A percentile compares a stretch with the other conserved stretches of the same genome.
These are phyloP conservation scores for Brassica rapa DNA, from an alignment of 345 rosid genomes.

Conservation along the genomic window DNA sequence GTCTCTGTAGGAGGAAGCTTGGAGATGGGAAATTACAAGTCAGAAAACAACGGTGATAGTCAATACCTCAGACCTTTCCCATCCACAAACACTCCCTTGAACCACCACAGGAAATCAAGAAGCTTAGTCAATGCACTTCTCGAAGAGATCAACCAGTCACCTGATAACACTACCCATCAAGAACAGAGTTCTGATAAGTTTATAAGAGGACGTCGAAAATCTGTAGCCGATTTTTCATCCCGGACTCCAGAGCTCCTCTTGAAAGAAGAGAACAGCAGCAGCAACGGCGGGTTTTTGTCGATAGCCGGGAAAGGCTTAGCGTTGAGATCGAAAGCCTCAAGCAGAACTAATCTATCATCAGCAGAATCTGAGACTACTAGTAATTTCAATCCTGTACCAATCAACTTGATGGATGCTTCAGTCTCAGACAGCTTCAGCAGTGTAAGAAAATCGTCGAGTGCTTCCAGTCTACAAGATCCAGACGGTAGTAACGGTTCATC, in stretches of 20 bases:
- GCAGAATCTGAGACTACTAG: slow-evolving; percentile 45
- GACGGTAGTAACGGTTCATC: slow-evolving; percentile 50
- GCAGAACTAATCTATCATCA: slow-evolving; percentile 39
- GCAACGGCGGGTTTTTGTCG: slow-evolving; percentile 46
- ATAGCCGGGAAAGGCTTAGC: slow-evolving; percentile 66
- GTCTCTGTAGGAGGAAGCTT: slow-evolving; percentile 42
- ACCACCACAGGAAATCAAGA: slow-evolving; percentile 57
- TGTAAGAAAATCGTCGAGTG: slow-evolving; percentile 85
- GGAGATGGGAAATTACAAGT: slow-evolving; percentile 46
- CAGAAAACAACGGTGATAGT: slow-evolving; percentile 42
- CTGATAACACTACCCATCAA: slow-evolving; percentile 14
- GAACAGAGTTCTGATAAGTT: slow-evolving; percentile 54
- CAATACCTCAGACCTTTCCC: slow-evolving; percentile 43
- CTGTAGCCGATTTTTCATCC: slow-evolving; percentile 50
- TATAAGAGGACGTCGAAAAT: slow-evolving; percentile 68
- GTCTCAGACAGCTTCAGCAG: slow-evolving; percentile 42
- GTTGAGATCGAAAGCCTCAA: slow-evolving; percentile 67
- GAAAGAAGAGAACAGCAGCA: slow-evolving; percentile 58
- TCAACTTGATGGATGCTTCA: slow-evolving; percentile 45
- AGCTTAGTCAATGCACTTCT: slow-evolving; percentile 55
- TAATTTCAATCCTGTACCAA: slow-evolving; percentile 40
- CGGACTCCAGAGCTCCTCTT: slow-evolving; percentile 57
- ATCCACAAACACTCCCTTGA: slow-evolving; percentile 42
- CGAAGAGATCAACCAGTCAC: slow-evolving; percentile 47
- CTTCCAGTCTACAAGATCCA: slow-evolving; percentile 73